phyloP scores from a whole-genome alignment of 345 rosid genomes.

The Kandelia obovata region DNA sequence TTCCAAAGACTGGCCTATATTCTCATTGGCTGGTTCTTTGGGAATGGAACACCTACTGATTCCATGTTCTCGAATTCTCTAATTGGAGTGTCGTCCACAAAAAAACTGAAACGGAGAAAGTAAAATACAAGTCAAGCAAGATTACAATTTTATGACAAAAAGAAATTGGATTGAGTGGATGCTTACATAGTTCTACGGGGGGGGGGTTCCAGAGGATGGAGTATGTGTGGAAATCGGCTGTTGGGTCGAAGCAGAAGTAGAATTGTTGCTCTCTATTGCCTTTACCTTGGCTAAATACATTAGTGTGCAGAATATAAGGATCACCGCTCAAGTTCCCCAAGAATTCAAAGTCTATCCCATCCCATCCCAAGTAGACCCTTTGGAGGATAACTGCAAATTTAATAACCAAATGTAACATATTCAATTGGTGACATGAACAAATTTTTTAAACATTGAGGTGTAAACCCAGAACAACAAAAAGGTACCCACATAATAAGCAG shows the following conservation, averaged over 20 bases:
- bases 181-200: not conserved
- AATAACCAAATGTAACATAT: not conserved
- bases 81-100: conserved; percentile 6
- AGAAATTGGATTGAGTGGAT: too few species aligned
- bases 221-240: conserved; percentile 2
- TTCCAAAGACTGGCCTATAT: conserved; percentile 5
- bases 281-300: conserved; percentile 10
- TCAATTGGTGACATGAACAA: not conserved
- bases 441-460: not conserved
- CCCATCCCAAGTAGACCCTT: conserved; percentile 11
- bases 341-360: conserved; percentile 11
- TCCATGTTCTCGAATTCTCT: conserved; percentile 10
- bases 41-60: conserved; percentile 2
- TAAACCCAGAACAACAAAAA: not conserved
- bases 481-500: not conserved
- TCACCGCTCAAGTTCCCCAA: conserved; percentile 6
- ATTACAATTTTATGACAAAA: too few species aligned
- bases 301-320: conserved; percentile 6
- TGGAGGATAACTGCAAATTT: conserved; percentile 3
- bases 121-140: too few species aligned
- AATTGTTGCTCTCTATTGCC: conserved; percentile 12
- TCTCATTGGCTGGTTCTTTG: conserved; percentile 7
- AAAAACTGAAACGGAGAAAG: not conserved
- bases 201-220: conserved; percentile 6
- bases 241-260: conserved; percentile 5